These are phyloP conservation scores for Ophiostoma populinum DNA, from an alignment of 2,329 filamentous ascomycete genomes.

Conservation along the genomic window DNA sequence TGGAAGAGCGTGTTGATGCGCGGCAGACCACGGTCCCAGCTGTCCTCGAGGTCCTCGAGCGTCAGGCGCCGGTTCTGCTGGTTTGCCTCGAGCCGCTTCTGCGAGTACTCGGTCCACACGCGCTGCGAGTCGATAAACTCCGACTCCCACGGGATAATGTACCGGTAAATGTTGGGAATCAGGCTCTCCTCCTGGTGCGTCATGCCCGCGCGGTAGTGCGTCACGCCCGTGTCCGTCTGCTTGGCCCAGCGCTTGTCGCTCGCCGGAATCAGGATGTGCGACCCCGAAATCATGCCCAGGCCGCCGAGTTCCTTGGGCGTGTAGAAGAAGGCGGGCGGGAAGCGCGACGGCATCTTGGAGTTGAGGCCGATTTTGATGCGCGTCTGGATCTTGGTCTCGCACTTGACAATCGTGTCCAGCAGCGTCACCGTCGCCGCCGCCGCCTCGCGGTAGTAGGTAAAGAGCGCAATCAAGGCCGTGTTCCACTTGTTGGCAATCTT, in stretches of 20 bases:
- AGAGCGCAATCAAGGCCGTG: conserved; percentile 86
- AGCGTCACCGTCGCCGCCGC: conserved; percentile 89
- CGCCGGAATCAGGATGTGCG: conserved; percentile 90
- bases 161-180: conserved; percentile 97
- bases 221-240: conserved; percentile 93
- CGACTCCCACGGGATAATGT: conserved; percentile 97
- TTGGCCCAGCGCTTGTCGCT: conserved; percentile 98
- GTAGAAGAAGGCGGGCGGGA: conserved; percentile 96
- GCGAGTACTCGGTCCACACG: conserved; percentile 98
- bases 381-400: conserved; percentile 98
- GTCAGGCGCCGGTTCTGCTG: conserved; percentile 92
- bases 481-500: conserved; percentile 99
- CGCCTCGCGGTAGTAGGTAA: conserved; percentile 96
- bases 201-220: conserved; percentile 95
- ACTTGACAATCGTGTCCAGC: conserved; percentile 96
- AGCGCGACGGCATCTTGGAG: conserved; percentile 98
- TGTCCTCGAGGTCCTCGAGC: conserved; percentile 90
- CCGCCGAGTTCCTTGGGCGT: conserved; percentile 96
- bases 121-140: conserved; percentile 98
- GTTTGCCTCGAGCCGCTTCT: conserved; percentile 91
- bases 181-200: conserved; percentile 94
- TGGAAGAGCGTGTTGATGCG: conserved; percentile 99
- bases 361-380: conserved; percentile 97
- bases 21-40: conserved; percentile 92
- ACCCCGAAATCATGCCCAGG: conserved; percentile 96